Conservation (phyloP, 2,329 filamentous ascomycete species). For the Beauveria medogensis region DNA sequence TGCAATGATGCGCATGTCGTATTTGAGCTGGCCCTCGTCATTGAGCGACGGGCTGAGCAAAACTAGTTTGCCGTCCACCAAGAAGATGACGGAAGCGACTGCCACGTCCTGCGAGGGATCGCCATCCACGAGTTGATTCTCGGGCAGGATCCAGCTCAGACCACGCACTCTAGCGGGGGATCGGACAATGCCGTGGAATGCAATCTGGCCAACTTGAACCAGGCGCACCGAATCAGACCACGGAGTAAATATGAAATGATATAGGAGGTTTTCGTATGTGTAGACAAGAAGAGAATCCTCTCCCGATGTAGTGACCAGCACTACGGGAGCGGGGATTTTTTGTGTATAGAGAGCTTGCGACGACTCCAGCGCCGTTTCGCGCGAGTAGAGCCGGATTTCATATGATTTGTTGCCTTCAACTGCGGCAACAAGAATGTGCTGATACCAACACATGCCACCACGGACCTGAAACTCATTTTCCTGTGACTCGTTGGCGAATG, state of each 20-base stretch:
- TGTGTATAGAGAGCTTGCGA: conserved; percentile 68
- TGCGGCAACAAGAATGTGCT: conserved; percentile 87
- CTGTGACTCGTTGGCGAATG: conserved; percentile 69
- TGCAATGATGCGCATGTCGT: conserved; percentile 95
- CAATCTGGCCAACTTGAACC: conserved; percentile 94
- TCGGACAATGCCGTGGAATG: conserved; percentile 90
- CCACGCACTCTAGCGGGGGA: conserved; percentile 87
- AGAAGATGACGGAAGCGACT: conserved; percentile 83
- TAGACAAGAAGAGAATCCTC: conserved; percentile 94
- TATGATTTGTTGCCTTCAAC: conserved; percentile 79
- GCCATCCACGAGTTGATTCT: conserved; percentile 78
- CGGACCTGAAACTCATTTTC: conserved; percentile 90
- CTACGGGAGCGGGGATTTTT: conserved; percentile 74
- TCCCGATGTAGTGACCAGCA: conserved; percentile 79
- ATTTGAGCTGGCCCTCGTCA: conserved; percentile 79
- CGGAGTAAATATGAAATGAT: conserved; percentile 84
- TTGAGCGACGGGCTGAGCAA: conserved; percentile 80
- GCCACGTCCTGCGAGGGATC: conserved; percentile 94
- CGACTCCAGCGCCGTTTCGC: conserved; percentile 70
- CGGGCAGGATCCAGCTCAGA: conserved; percentile 91
- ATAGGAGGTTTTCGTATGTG: conserved; percentile 90
- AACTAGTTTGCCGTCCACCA: conserved; percentile 96
- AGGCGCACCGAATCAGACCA: conserved; percentile 63
- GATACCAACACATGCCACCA: conserved; percentile 98
- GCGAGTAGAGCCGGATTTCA: conserved; percentile 85